Base-by-base conservation (phyloP, 1,284 basidiomycete genomes). In the Gymnopus androsaceus region DNA sequence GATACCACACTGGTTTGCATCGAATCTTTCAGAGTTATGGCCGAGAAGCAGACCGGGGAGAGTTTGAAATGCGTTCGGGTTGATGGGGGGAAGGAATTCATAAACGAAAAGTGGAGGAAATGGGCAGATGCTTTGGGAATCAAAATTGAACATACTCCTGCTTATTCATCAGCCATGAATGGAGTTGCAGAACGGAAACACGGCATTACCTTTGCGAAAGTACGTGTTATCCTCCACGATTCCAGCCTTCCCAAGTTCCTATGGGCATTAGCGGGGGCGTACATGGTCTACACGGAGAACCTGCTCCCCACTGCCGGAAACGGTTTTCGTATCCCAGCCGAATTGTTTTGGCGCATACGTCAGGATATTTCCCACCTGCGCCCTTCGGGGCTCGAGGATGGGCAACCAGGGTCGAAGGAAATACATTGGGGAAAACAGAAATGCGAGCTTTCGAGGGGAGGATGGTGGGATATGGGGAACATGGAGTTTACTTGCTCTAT, bases 221-320 rank as follows among this genome's bases (percentile, higher is more conserved):
- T 61, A 1, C 56, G 63, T 1, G 56, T 51, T 40, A 50, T 64
- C 31, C 50, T 65, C 0, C 17, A 47, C 3, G 63, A 64, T n/a
- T 60, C 61, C 3, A 46, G 19, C 3, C 41, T 63, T 9, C 62
- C 59, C n/a, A 41, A 42, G 37, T 60, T 37, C n/a, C 34, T 63
- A 0, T 65, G 61, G 66, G 56, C 59, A 0, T 25, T 53, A 12
- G 61, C 61, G 0, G 56, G 53, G 3, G 55, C 61, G 0, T 46
- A 56, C 2, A 40, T 59, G 1, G 45, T 62, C 0, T 67, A 69
- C 38, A 21, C 61, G 3, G 41, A 60, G 11, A 65, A 66, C 37
- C 59, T 61, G 11, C 62, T 67, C 14, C 65, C 64, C 0, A 61
- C 61, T 1, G n/a, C 59, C 0, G 57, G 65, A 4, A 55, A 61